Conservation (phyloP, 1,284 basidiomycete species). For the Tilletiaria anomala region DNA sequence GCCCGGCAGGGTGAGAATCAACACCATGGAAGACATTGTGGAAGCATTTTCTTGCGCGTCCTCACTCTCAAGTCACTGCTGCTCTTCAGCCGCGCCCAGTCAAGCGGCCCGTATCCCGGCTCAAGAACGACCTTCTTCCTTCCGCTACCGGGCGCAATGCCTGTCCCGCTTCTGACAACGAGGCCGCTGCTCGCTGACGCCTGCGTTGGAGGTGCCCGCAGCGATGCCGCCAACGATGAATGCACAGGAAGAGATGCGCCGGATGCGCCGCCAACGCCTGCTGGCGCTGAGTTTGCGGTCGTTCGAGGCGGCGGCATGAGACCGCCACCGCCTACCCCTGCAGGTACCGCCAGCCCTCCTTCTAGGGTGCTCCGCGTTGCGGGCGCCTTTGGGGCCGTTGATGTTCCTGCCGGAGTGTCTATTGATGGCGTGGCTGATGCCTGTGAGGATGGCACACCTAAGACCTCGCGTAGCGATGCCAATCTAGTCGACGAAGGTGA, state of each 20-base stretch:
- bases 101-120: slow-evolving; percentile 79
- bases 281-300: neutral
- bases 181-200: neutral
- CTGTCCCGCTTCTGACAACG: neutral
- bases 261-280: slow-evolving; percentile 1
- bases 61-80: slow-evolving; percentile 42
- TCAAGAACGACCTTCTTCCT: slow-evolving; percentile 67
- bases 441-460: too few species aligned
- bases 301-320: neutral
- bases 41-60: neutral
- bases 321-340: too few species aligned
- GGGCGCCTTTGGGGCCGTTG: too few species aligned
- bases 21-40: slow-evolving; percentile 43
- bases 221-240: neutral
- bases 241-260: neutral
- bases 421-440: too few species aligned
- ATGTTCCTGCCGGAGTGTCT: too few species aligned
- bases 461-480: too few species aligned
- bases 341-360: too few species aligned
- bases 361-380: too few species aligned
- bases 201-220: neutral
- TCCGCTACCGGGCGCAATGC: neutral
- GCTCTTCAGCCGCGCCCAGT: slow-evolving; percentile 76
- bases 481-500: too few species aligned
- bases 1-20: slow-evolving; percentile 1